Conservation (phyloP, 768 basidiomycete genomes). For the Vararia minispora region DNA sequence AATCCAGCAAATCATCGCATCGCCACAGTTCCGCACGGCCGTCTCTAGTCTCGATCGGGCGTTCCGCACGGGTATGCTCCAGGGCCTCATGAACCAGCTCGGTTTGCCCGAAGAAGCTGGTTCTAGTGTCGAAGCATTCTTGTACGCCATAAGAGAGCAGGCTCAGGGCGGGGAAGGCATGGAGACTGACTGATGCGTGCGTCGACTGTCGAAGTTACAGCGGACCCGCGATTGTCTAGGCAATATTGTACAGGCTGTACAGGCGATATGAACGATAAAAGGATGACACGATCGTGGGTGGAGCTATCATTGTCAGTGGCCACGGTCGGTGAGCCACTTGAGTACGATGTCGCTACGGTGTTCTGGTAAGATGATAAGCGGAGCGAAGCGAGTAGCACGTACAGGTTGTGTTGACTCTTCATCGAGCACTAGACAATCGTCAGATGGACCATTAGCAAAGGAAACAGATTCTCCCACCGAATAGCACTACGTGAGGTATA, state of each 20-base stretch:
- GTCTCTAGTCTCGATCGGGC: conserved; percentile 79
- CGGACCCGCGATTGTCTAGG: conserved; percentile 2
- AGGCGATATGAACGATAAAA: conserved; percentile 1
- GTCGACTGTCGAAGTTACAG: conserved; percentile 1
- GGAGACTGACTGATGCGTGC: conserved; percentile 57
- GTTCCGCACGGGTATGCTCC: conserved; percentile 68
- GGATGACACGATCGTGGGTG: not conserved
- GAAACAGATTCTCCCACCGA: conserved; percentile 42
- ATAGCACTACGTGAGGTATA: conserved; percentile 59
- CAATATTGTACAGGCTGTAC: not conserved
- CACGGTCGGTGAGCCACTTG: conserved; percentile 73
- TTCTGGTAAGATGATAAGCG: conserved; percentile 5
- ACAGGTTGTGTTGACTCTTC: conserved; percentile 93
- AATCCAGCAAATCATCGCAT: conserved; percentile 66
- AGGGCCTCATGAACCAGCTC: conserved; percentile 61
- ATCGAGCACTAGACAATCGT: conserved; percentile 66
- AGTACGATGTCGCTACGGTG: conserved; percentile 65
- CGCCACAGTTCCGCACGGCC: conserved; percentile 74
- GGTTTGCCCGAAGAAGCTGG: conserved; percentile 85
- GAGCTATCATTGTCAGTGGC: conserved; percentile 36
- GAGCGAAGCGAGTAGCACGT: conserved; percentile 17
- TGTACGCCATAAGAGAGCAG: conserved; percentile 72
- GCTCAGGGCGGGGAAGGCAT: conserved; percentile 50
- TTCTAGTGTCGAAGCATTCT: conserved; percentile 62
- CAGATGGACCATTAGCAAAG: not conserved